Evolutionary conservation across 225 moss, liverwort and hornwort genomes (phyloP), one percentile per base, ranked within the genome.

Genomic region (Polytrichum formosum): DNA sequence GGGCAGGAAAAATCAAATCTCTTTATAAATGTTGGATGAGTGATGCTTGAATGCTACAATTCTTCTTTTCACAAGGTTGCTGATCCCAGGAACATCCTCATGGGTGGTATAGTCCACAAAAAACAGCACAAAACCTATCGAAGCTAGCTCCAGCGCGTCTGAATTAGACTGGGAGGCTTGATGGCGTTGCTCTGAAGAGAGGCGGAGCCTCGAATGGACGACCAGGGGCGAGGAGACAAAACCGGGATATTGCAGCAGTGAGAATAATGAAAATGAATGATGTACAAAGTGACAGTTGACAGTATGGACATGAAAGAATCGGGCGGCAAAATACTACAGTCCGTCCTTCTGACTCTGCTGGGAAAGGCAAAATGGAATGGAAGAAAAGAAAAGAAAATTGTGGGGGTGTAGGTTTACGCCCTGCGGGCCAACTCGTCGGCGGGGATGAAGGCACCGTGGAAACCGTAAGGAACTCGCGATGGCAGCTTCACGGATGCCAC

Each of bases 391-490:
- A 67, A 53, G 74, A 55, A 22, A 35, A 6, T 27, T 18, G 1
- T 10, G 4, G 35, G 16, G 13, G 20, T 59, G 80, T 75, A 21
- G 62, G 67, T 46, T 46, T 46, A 46, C 46, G 46, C 13, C 46
- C 46, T 16, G 46, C 46, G 13, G 21, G 35, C 61, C 53, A 93
- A 68, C 53, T 82, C 86, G 2, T 71, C 19, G 4, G 89, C 85
- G 25, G 75, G 77, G 30, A 97, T 80, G 69, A 90, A 97, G 68
- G 80, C 85, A 27, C 97, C 97, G 67, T 97, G 97, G 56, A 97
- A 87, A 7, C 97, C 97, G 66, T 97, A 92, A 1, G 97, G 97
- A 17, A 94, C 97, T 64, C 97, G 85, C 3, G 94, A 89, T 7
- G 94, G 91, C 56, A 94, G 64, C 72, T 88, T 82, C 37, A 97